Evolutionary conservation across 2,329 filamentous ascomycete species (phyloP), one percentile per base, ranked within the genome.

Genomic region (Cladosporium sp.): DNA sequence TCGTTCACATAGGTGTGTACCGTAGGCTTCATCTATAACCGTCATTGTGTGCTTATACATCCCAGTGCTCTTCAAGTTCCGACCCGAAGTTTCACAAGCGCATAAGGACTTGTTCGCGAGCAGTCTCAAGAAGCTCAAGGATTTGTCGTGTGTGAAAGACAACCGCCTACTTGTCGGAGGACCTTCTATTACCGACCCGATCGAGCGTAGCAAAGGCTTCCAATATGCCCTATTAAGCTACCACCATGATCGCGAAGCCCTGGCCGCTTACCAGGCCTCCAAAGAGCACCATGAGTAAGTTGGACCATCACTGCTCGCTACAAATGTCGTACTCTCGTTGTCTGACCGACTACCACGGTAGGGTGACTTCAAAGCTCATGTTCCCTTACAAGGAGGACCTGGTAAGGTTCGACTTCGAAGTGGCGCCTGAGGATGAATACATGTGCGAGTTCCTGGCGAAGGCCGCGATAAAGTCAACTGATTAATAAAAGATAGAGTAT

Each of bases 301-400:
- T 23, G n/a, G 5, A 5, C 35, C 2, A 8, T 35, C 2, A 23
- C 3, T 23, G 21, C 23, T 58, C 6, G 8, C 2, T 21, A 4
- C n/a, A 46, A 21, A 46, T 11, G 14, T 21, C n/a, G 40, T 12
- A 12, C 21, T 44, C 18, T 28, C 16, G 5, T 44, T 58, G 7
- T 46, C 35, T 58, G 55, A 58, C 21, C 82, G n/a, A 58, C 21
- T 83, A 14, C 21, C 10, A 49, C 18, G 3, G 2, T 49, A 86
- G 84, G 60, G 82, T 86, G 0, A 86, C 84, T 0, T 80, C 77
- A 33, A 80, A 78, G 3, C 83, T 82, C 60, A 73, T 86, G 8
- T 84, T 81, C 73, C 84, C 84, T 0, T 86, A 79, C 69, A 82
- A 81, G 21, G 83, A 86, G 60, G 83, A 86, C 65, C 73, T 86